These are phyloP conservation scores for Linderina pennispora DNA, from an alignment of 192 early-diverging fungal species.

Conservation along the genomic window DNA sequence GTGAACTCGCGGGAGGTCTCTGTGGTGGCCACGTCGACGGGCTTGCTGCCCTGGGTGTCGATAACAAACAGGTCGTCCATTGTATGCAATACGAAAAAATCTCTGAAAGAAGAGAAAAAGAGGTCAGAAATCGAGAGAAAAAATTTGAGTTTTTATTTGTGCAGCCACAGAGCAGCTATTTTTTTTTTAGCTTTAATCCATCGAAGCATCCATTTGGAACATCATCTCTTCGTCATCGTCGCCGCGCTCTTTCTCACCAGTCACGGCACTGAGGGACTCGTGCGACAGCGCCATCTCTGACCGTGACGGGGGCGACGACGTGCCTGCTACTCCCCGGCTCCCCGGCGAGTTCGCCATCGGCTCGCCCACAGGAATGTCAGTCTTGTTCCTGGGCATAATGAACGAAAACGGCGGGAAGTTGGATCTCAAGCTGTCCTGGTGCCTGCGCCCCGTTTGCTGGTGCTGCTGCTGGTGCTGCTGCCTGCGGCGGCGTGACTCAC, in stretches of 20 bases:
- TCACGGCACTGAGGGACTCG: background rate
- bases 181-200: too few relatives aligned
- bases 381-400: slow-evolving; percentile 33
- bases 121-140: too few relatives aligned
- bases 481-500: background rate
- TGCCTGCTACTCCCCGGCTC: background rate
- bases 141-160: too few relatives aligned
- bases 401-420: slow-evolving; percentile 44
- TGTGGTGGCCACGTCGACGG: slow-evolving; percentile 2
- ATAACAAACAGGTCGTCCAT: slow-evolving; percentile 45
- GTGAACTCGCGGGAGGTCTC: slow-evolving; percentile 6
- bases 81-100: background rate
- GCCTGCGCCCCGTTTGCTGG: background rate
- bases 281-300: too few relatives aligned
- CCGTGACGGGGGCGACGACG: background rate
- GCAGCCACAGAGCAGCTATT: too few relatives aligned
- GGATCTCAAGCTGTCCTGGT: slow-evolving; percentile 15
- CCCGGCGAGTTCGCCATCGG: background rate
- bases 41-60: slow-evolving; percentile 20
- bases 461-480: background rate
- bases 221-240: slow-evolving; percentile 41
- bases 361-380: background rate
- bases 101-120: background rate
- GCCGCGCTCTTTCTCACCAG: background rate
- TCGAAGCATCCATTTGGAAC: slow-evolving; percentile 43